Percentiles rank a stretch among this genome's conserved stretches.
phyloP scores from a whole-genome alignment of 164 flowering plant genomes.

The Cinnamomum micranthum region DNA sequence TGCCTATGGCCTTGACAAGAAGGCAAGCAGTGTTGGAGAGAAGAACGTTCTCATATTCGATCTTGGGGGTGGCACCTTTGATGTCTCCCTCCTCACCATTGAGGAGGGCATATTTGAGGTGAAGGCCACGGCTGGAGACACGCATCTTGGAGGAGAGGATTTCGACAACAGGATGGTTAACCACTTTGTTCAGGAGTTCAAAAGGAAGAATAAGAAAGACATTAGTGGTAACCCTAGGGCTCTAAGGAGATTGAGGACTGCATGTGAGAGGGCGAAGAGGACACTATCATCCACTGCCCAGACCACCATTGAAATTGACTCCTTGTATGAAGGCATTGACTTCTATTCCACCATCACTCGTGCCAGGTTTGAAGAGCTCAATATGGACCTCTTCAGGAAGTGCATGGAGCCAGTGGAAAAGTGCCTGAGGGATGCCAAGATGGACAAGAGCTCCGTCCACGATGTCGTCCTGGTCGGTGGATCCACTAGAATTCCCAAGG shows the following conservation, averaged over 20 bases:
- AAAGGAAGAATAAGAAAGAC: constrained; percentile 36
- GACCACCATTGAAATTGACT: constrained; percentile 41
- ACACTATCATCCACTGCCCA: constrained; percentile 32
- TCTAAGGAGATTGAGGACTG: constrained; percentile 29
- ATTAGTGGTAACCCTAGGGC: constrained; percentile 30
- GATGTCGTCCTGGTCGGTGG: constrained; percentile 53
- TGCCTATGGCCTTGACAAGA: constrained; percentile 50
- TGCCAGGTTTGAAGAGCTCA: constrained; percentile 34
- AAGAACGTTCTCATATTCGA: constrained; percentile 38
- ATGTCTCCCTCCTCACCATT: constrained; percentile 42
- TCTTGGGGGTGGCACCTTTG: constrained; percentile 51
- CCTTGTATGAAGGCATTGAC: constrained; percentile 35
- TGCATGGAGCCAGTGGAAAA: constrained; percentile 41
- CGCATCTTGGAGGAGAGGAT: constrained; percentile 43
- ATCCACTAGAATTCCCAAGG: constrained; percentile 48
- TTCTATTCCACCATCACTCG: constrained; percentile 34
- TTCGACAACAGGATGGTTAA: constrained; percentile 37
- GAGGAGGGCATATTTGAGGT: constrained; percentile 41
- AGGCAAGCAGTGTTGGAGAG: constrained; percentile 32
- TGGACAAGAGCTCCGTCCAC: constrained; percentile 34
- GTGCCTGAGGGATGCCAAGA: constrained; percentile 34
- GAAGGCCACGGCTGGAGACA: constrained; percentile 44
- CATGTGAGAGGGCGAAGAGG: constrained; percentile 35
- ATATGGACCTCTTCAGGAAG: constrained; percentile 35
- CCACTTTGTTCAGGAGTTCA: constrained; percentile 37